Conservation (phyloP, 345 rosid genomes). For the Aegle marmelos region DNA sequence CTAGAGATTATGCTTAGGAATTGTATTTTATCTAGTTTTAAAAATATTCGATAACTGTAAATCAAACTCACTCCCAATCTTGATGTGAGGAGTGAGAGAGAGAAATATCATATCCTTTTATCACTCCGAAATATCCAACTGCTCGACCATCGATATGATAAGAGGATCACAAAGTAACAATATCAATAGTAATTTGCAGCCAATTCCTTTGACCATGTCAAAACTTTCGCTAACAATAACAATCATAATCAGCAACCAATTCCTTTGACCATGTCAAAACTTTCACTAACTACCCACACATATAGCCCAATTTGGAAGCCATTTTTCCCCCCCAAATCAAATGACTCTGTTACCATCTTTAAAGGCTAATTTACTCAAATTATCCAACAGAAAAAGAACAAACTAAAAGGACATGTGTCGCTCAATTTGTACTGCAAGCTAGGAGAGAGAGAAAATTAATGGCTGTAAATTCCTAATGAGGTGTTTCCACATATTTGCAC, state of each 20-base stretch:
- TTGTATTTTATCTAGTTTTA: not conserved
- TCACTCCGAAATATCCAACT: not conserved
- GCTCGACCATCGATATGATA: no score
- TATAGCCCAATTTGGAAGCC: not conserved
- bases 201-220: not conserved
- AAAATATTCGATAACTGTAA: no score
- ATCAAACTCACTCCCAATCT: not conserved
- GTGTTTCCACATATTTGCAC: conserved; percentile 12
- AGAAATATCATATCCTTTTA: not conserved
- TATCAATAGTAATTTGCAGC: no score
- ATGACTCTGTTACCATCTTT: not conserved
- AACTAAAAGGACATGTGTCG: not conserved
- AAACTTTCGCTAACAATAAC: not conserved
- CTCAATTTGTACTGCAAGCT: not conserved
- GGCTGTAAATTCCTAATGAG: conserved; percentile 14
- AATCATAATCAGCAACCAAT: no score
- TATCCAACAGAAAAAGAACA: not conserved
- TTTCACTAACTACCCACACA: not conserved
- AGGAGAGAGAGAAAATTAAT: not conserved
- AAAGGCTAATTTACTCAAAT: not conserved
- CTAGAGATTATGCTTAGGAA: not conserved
- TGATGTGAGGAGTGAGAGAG: not conserved
- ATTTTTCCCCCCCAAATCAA: not conserved
- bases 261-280: not conserved
- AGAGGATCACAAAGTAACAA: no score